These are phyloP conservation scores for Scytalidium sp. DNA, from an alignment of 2,329 filamentous ascomycete species.

Conservation along the genomic window DNA sequence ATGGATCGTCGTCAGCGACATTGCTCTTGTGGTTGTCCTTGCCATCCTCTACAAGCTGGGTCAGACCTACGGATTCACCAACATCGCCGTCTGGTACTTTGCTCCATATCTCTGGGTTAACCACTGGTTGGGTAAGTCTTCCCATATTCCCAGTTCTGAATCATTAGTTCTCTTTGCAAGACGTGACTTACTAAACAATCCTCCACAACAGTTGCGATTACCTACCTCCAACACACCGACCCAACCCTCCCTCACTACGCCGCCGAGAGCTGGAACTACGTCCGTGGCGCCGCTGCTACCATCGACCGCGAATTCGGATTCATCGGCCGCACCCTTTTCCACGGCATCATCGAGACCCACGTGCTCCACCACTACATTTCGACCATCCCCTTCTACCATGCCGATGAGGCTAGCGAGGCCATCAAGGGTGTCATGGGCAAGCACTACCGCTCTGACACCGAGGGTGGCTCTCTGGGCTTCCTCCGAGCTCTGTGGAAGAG, in stretches of 20 bases:
- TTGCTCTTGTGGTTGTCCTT: slow-evolving; percentile 67
- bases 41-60: slow-evolving; percentile 60
- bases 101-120: slow-evolving; percentile 96
- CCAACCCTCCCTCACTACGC: slow-evolving; percentile 91
- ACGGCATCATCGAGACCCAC: slow-evolving; percentile 97
- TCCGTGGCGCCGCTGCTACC: slow-evolving; percentile 89
- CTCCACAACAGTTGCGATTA: slow-evolving; percentile 74
- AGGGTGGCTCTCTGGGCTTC: slow-evolving; percentile 79
- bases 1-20: slow-evolving; percentile 80
- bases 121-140: slow-evolving; percentile 89
- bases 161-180: not conserved
- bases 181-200: slow-evolving; percentile 23
- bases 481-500: slow-evolving; percentile 77
- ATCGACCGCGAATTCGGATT: slow-evolving; percentile 98
- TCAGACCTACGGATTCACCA: slow-evolving; percentile 76
- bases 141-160: not conserved
- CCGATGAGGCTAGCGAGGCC: slow-evolving; percentile 89
- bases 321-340: slow-evolving; percentile 83
- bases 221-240: slow-evolving; percentile 96
- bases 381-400: slow-evolving; percentile 94
- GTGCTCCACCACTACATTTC: slow-evolving; percentile 97
- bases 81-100: slow-evolving; percentile 93
- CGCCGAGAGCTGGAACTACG: slow-evolving; percentile 83
- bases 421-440: slow-evolving; percentile 93
- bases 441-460: slow-evolving; percentile 85